phyloP scores from a whole-genome alignment of 192 early-diverging fungal genomes.

The Ramicandelaber brevisporus region DNA sequence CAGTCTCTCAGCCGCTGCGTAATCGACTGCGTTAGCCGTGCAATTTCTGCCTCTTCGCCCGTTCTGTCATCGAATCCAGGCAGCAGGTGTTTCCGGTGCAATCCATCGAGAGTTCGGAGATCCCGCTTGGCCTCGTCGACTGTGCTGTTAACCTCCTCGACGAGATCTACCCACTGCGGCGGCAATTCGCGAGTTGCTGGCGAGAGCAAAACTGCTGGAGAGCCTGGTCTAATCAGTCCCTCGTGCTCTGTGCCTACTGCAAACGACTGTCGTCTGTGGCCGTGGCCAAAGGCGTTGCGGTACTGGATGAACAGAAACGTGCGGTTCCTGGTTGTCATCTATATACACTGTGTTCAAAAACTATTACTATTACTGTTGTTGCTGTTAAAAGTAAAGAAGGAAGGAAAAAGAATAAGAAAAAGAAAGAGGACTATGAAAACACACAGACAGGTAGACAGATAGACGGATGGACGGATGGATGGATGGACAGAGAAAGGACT shows the following conservation, averaged over 20 bases:
- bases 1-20: constrained; percentile 68
- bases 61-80: constrained; percentile 85
- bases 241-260: constrained; percentile 3
- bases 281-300: constrained; percentile 63
- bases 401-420: no score
- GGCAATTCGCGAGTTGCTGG: no score
- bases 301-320: constrained; percentile 84
- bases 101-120: constrained; percentile 28
- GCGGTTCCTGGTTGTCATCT: constrained; percentile 68
- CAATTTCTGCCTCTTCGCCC: constrained; percentile 55
- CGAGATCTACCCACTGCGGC: constrained; percentile 83
- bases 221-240: constrained; percentile 22
- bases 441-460: no score
- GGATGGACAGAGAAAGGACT: no score
- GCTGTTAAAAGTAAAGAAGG: no score
- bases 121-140: constrained; percentile 35
- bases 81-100: constrained; percentile 72
- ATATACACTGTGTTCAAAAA: no score
- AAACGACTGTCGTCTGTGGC: constrained; percentile 14
- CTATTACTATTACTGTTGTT: no score
- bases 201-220: no score
- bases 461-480: no score
- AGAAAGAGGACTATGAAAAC: no score
- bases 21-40: constrained; percentile 56
- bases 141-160: constrained; percentile 58